phyloP scores from a whole-genome alignment of 1,284 basidiomycete species.

The Leucoagaricus sp. region DNA sequence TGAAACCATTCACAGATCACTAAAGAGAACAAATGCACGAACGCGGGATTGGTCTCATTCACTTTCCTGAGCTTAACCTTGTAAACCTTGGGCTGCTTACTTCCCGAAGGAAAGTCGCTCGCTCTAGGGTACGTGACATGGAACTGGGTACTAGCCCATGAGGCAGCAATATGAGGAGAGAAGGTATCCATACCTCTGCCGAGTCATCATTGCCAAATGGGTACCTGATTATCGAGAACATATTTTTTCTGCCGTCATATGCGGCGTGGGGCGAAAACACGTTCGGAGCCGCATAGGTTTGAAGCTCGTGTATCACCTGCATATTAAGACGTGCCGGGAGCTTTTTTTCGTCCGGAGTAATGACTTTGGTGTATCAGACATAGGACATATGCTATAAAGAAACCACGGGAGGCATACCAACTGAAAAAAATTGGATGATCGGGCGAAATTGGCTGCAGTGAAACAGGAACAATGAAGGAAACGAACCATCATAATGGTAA shows the following conservation, averaged over 20 bases:
- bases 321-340: conserved; percentile 67
- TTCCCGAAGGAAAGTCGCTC: conserved; percentile 32
- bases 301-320: conserved; percentile 62
- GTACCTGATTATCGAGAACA: conserved; percentile 60
- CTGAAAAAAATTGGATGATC: too few relatives aligned
- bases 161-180: not conserved
- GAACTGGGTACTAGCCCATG: conserved; percentile 48
- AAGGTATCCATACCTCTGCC: conserved; percentile 41
- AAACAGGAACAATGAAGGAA: conserved; percentile 15
- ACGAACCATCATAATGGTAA: conserved; percentile 74
- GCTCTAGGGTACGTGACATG: conserved; percentile 50
- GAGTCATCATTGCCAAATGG: conserved; percentile 51
- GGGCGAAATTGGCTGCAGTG: conserved; percentile 12
- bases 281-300: conserved; percentile 52
- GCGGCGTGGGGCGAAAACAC: conserved; percentile 67
- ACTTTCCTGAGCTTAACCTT: conserved; percentile 68
- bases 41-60: conserved; percentile 77
- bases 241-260: conserved; percentile 79
- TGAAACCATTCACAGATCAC: conserved; percentile 7
- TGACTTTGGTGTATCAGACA: conserved; percentile 40
- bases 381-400: not conserved
- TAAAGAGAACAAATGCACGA: conserved; percentile 19
- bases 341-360: conserved; percentile 62
- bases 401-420: conserved; percentile 47
- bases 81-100: conserved; percentile 56